These are phyloP conservation scores for Phoenix dactylifera DNA, from an alignment of 176 grass and related monocot species.

Conservation along the genomic window DNA sequence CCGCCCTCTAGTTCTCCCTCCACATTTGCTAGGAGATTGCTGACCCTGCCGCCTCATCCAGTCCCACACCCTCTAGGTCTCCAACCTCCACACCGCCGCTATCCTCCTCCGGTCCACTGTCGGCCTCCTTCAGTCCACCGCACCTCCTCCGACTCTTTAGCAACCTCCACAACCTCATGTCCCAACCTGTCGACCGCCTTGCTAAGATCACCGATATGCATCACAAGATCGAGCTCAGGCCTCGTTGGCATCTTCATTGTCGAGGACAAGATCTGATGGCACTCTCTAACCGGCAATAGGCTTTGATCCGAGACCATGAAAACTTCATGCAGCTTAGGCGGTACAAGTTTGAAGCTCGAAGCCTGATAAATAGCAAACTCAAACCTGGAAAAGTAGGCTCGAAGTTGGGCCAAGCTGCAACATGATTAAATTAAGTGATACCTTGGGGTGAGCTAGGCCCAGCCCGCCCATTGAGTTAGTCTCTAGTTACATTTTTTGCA, in stretches of 20 bases:
- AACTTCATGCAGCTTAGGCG: neutral
- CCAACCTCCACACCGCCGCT: slow-evolving; percentile 63
- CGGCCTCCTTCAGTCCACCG: slow-evolving; percentile 63
- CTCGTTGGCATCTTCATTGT: slow-evolving; percentile 68
- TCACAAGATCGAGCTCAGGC: slow-evolving; percentile 61
- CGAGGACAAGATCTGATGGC: slow-evolving; percentile 76
- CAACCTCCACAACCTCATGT: slow-evolving; percentile 48
- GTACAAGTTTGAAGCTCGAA: too few species aligned
- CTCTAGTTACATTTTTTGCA: too few species aligned
- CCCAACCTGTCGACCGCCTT: slow-evolving; percentile 24
- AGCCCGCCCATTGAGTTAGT: too few species aligned
- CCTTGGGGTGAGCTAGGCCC: too few species aligned
- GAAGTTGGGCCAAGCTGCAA: too few species aligned
- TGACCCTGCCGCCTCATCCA: slow-evolving; percentile 44
- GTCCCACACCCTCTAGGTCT: slow-evolving; percentile 62
- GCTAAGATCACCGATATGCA: slow-evolving; percentile 75
- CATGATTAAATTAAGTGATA: too few species aligned
- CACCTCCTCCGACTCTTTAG: slow-evolving; percentile 64
- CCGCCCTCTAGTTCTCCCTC: slow-evolving; percentile 59
- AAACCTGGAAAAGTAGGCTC: too few species aligned
- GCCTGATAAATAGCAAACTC: too few species aligned
- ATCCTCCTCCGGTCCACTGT: slow-evolving; percentile 70
- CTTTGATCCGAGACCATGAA: slow-evolving; percentile 61
- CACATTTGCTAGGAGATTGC: slow-evolving; percentile 75
- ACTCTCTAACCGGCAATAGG: slow-evolving; percentile 45